Evolutionary conservation across 2,329 filamentous ascomycete genomes (phyloP), one percentile per base, ranked within the genome.

Genomic region (Alternaria gaisen): DNA sequence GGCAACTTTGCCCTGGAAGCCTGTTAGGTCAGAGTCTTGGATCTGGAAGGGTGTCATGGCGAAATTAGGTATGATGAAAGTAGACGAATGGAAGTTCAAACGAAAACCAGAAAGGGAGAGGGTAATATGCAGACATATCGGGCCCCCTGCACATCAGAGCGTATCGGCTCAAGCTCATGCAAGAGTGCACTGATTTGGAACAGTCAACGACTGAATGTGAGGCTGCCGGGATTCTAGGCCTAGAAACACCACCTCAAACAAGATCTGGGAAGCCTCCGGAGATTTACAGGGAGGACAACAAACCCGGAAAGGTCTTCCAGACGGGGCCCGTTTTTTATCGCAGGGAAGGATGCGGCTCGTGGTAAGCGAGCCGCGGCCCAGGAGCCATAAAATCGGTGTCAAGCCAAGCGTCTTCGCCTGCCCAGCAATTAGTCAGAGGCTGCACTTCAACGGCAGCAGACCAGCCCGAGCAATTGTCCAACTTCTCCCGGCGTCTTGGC

Each of bases 11-110:
- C 67, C 66, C 52, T 68, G 56, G 20, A 68, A 58, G 32, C 63
- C 59, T 11, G 63, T 57, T 2, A 71, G 64, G 44, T 71, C 66
- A 46, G 58, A 53, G 24, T 71, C 66, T 20, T 64, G 63, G 51
- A 71, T 68, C 22, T 70, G 64, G 42, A 71, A 69, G 38, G 66
- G 64, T 41, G 67, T 16, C 69, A 71, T 70, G 40, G 41, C 62
- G 50, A 12, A 43, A 47, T 48, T 28, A 44, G 34, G n/a, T 40
- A 18, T 56, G 52, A 22, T 30, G 52, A 32, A 36, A 44, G 46
- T 47, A 20, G 18, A 51, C n/a, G 26, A 30, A 55, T 53, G 42
- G 24, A 43, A 42, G 11, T 18, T 34, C 20, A 14, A 52, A 34
- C 18, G 16, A 40, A 22, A n/a, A 46, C 28, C 32, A 43, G 40